Percentiles rank a stretch among this genome's conserved stretches.
Conservation (phyloP, 768 basidiomycete species). For the Psilocybe sp. region DNA sequence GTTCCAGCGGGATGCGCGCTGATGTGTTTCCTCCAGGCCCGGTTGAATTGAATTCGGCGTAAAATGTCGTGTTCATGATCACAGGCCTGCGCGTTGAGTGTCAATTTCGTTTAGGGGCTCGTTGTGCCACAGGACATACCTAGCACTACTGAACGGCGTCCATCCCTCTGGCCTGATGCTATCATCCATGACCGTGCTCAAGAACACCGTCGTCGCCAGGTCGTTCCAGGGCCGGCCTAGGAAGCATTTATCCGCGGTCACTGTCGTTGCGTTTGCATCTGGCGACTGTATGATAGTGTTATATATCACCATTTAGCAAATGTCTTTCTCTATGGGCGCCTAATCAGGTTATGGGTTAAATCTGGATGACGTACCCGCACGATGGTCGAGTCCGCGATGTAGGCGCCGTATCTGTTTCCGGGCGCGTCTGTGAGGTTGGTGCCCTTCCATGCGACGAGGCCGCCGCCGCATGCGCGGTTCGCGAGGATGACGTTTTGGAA, state of each 20-base stretch:
- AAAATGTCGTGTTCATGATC: constrained; percentile 53
- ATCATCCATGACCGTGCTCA: constrained; percentile 57
- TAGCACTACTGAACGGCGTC: constrained; percentile 41
- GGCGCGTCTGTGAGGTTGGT: constrained; percentile 50
- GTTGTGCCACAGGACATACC: constrained; percentile 22
- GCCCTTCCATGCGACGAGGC: constrained; percentile 64
- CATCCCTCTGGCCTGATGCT: constrained; percentile 51
- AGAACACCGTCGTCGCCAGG: constrained; percentile 49
- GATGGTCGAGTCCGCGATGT: constrained; percentile 51
- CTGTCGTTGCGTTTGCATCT: constrained; percentile 49
- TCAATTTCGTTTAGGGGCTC: not conserved
- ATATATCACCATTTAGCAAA: not conserved
- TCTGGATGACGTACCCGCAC: constrained; percentile 40
- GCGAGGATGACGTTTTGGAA: constrained; percentile 59
- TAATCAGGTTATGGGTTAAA: not conserved
- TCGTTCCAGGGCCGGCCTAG: constrained; percentile 65
- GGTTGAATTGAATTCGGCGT: constrained; percentile 53
- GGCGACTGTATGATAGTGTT: constrained; percentile 40
- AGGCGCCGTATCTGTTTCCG: constrained; percentile 52
- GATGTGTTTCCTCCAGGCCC: constrained; percentile 54
- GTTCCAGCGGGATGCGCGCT: constrained; percentile 42
- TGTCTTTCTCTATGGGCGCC: not conserved
- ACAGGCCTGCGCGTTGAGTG: constrained; percentile 28
- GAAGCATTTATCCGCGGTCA: constrained; percentile 44
- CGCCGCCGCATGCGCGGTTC: constrained; percentile 63